Evolutionary conservation across 768 basidiomycete species (phyloP).

Genomic region (Exsudoporus frostii): DNA sequence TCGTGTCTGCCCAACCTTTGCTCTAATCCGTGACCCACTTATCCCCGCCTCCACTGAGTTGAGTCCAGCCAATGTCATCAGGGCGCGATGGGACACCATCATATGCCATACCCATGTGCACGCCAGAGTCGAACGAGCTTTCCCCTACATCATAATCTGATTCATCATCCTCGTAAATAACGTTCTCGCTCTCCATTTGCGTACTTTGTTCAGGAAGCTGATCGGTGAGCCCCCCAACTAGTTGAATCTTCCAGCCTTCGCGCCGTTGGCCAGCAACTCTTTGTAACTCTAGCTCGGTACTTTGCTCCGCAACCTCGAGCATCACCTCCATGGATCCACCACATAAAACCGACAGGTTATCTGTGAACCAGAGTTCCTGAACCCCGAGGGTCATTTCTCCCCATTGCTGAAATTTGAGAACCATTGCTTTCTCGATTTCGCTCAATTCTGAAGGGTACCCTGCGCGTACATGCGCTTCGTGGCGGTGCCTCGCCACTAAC

Average conservation of each 20-base stretch:
- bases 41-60: constrained; percentile 1
- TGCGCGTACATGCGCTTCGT: constrained; percentile 49
- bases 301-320: constrained; percentile 23
- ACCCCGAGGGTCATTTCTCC: constrained; percentile 46
- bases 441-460: constrained; percentile 39
- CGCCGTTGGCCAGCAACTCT: constrained; percentile 17
- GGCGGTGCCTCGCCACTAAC: constrained; percentile 46
- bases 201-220: constrained; percentile 3
- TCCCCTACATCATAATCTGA: constrained; percentile 15
- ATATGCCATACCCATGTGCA: constrained; percentile 15
- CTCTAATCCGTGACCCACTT: constrained; percentile 7
- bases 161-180: constrained; percentile 22
- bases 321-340: constrained; percentile 34
- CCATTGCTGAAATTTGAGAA: constrained; percentile 52
- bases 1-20: not conserved
- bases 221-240: constrained; percentile 22
- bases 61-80: constrained; percentile 16
- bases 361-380: constrained; percentile 48
- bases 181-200: constrained; percentile 8
- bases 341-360: constrained; percentile 29
- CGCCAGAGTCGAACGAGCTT: constrained; percentile 29
- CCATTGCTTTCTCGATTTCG: constrained; percentile 49
- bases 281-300: constrained; percentile 23
- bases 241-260: constrained; percentile 30
- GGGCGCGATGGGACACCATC: constrained; percentile 1